Evolutionary conservation across 2,329 filamentous ascomycete genomes (phyloP).

Genomic region (Colletotrichum sublineola): DNA sequence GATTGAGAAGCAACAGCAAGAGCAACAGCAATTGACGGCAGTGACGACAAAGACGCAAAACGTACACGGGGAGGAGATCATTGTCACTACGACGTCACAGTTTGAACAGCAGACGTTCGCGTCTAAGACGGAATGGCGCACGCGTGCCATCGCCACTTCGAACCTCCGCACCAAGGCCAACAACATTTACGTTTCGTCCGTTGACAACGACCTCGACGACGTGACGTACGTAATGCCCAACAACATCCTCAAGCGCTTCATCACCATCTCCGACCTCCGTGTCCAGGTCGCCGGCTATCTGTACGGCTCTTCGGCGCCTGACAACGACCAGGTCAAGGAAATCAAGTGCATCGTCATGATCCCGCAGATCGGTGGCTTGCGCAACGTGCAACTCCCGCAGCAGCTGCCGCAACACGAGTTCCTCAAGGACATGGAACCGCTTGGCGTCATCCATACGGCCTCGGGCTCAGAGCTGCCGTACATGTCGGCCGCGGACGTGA

Average conservation of each 20-base stretch:
- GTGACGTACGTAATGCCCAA: constrained; percentile 99
- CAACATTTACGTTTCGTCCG: constrained; percentile 98
- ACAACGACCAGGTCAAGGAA: constrained; percentile 98
- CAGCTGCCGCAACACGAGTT: constrained; percentile 93
- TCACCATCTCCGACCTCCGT: constrained; percentile 94
- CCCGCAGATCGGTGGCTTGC: constrained; percentile 93
- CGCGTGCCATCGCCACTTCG: constrained; percentile 93
- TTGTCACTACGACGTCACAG: constrained; percentile 97
- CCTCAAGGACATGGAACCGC: constrained; percentile 85
- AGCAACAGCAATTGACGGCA: constrained; percentile 95
- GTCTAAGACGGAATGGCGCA: constrained; percentile 99
- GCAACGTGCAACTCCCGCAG: constrained; percentile 91
- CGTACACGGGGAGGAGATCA: constrained; percentile 95
- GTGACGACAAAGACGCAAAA: constrained; percentile 99
- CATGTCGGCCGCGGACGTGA: constrained; percentile 96
- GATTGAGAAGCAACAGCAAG: constrained; percentile 98
- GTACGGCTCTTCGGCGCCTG: constrained; percentile 90
- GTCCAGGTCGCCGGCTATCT: constrained; percentile 97
- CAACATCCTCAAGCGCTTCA: constrained; percentile 98
- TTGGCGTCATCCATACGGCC: constrained; percentile 95
- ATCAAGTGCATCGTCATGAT: constrained; percentile 97
- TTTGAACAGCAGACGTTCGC: constrained; percentile 98
- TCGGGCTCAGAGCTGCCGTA: constrained; percentile 95
- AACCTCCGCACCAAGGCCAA: constrained; percentile 94
- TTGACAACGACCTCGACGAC: constrained; percentile 91